These are phyloP conservation scores for Pestalotiopsis sp. DNA, from an alignment of 2,329 filamentous ascomycete genomes.

Conservation along the genomic window DNA sequence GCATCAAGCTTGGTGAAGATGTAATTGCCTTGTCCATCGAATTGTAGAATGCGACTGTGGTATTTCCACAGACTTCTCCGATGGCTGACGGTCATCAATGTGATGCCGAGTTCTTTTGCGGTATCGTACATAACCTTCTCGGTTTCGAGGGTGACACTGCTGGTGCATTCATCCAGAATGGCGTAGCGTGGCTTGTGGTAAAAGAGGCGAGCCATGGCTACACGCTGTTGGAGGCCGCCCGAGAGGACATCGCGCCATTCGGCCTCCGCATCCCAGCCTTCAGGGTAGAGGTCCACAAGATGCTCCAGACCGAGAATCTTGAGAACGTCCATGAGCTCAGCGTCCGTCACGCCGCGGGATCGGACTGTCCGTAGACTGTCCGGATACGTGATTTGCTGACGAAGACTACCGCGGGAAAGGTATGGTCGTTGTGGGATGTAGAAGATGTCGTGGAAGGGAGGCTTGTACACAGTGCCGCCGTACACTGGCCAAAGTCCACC, in stretches of 20 bases:
- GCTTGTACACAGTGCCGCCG: constrained; percentile 89
- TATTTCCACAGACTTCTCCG: constrained; percentile 94
- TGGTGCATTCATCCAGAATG: constrained; percentile 96
- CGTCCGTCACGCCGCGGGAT: constrained; percentile 79
- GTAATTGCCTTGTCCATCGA: constrained; percentile 91
- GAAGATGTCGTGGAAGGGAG: constrained; percentile 90
- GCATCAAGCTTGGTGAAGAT: constrained; percentile 91
- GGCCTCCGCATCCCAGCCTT: constrained; percentile 89
- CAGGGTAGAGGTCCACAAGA: constrained; percentile 75
- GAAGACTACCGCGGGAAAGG: constrained; percentile 85
- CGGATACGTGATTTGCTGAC: constrained; percentile 96
- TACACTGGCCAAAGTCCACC: constrained; percentile 98
- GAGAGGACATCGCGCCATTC: constrained; percentile 97
- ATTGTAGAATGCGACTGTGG: constrained; percentile 91
- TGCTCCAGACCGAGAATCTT: constrained; percentile 80
- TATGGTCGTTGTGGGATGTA: constrained; percentile 98
- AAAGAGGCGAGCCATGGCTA: constrained; percentile 94
- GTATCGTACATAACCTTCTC: constrained; percentile 98
- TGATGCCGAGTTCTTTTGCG: constrained; percentile 88
- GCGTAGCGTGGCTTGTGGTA: constrained; percentile 93
- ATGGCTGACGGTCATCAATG: constrained; percentile 95
- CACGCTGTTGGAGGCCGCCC: constrained; percentile 89
- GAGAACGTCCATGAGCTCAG: constrained; percentile 77
- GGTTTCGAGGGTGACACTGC: constrained; percentile 90
- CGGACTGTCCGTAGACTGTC: constrained; percentile 88